Evolutionary conservation across 208 protist genomes (phyloP), one percentile per base, ranked within the genome.

Genomic region (Zelonia costaricensis): DNA sequence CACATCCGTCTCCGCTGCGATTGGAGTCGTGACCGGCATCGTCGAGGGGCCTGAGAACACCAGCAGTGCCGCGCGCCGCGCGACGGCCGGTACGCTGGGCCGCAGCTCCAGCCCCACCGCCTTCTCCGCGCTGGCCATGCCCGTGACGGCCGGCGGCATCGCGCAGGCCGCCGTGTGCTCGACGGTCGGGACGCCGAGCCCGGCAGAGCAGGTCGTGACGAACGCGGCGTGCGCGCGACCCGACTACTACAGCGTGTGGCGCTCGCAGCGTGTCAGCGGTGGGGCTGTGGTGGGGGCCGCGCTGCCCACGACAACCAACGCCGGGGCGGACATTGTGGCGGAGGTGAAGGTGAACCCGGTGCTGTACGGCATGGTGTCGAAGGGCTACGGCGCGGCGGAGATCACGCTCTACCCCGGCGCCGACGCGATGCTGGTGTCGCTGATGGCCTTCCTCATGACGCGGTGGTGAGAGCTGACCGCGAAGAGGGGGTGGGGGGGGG

Each of bases 401-500:
- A 62, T 93, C 2, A 74, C 49, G 43, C 39, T 93, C 5, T 70
- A 65, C 35, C 47, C 75, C 0, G 87, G 84, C 15, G 79, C 74
- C 0, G 87, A 93, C 70, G 84, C 79, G 33, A 76, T 93, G 44
- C 63, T 93, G 22, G 73, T 91, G 43, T 70, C 80, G 0, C 31
- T 84, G 23, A 55, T 93, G 54, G 61, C 80, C 5, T 93, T 86
- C 60, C 66, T 71, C 49, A 80, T 84, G 31, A 59, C 73, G 8
- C 75, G 86, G n/a, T 89, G 74, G 87, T 83, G n/a, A n/a, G n/a
- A n/a, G n/a, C n/a, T n/a, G n/a, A n/a, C n/a, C n/a, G 20, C 7
- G 16, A 35, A 12, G 22, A 20, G 35, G 22, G 13, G 22, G 45
- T 33, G 31, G 25, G 56, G 3, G 57, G 31, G 38, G 54, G 28